Conservation (phyloP, 2,329 filamentous ascomycete species). For the Alternaria hordeiaustralica region DNA sequence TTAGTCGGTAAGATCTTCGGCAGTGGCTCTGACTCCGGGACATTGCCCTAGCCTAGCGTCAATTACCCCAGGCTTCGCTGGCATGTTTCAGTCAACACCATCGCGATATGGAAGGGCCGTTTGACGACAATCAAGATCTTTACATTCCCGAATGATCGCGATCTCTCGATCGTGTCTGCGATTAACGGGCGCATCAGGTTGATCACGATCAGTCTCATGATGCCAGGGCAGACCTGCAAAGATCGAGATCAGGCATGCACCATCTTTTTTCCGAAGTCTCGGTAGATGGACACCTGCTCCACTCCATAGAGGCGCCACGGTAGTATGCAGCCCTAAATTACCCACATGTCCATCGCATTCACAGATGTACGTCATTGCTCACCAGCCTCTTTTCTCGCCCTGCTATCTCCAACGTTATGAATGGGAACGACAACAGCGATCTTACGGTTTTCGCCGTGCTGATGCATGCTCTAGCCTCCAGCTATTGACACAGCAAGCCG, state of each 20-base stretch:
- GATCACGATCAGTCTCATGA: conserved; percentile 4
- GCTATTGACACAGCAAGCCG: background rate
- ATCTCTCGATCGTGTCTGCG: background rate
- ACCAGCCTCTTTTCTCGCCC: background rate
- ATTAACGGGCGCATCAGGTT: background rate
- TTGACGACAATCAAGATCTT: background rate
- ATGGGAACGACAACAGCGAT: background rate
- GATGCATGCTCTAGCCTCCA: background rate
- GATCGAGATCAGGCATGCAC: background rate
- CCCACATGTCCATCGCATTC: background rate
- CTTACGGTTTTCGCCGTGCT: background rate
- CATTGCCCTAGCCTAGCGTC: background rate
- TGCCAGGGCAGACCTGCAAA: background rate
- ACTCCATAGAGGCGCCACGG: conserved; percentile 4
- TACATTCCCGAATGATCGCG: background rate
- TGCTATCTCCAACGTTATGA: background rate
- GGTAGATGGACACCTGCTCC: conserved; percentile 3
- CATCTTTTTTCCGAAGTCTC: background rate
- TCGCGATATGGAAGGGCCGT: background rate
- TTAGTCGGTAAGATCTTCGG: conserved; percentile 12
- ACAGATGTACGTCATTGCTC: conserved; percentile 2
- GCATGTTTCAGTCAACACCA: conserved; percentile 22
- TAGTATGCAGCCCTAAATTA: background rate
- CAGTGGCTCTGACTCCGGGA: background rate
- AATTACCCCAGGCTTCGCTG: conserved; percentile 13